Percentiles rank a stretch among this genome's conserved stretches.
Evolutionary conservation across 1,284 basidiomycete species (phyloP).

Genomic region (Cutaneotrichosporon sp.): DNA sequence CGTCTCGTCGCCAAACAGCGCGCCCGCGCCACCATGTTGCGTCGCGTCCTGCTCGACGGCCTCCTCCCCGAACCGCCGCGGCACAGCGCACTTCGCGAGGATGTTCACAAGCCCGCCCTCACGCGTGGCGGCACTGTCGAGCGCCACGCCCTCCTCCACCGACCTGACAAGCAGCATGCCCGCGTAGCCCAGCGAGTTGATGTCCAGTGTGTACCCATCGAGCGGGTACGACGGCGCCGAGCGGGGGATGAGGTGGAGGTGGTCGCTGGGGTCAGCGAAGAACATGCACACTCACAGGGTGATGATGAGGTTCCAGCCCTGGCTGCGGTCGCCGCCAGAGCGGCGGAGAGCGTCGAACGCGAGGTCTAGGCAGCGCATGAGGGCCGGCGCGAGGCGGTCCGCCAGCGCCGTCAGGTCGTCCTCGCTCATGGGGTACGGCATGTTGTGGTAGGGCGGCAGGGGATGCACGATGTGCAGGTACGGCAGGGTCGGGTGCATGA

Average conservation of each 20-base stretch:
- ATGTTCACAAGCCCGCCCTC: conserved; percentile 35
- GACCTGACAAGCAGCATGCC: conserved; percentile 79
- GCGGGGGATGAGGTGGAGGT: conserved; percentile 76
- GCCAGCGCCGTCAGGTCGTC: conserved; percentile 51
- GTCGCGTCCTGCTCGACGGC: conserved; percentile 31
- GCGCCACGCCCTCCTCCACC: conserved; percentile 66
- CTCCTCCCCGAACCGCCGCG: conserved; percentile 40
- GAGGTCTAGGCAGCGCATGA: conserved; percentile 71
- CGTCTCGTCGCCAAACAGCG: neutral
- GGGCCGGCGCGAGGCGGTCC: conserved; percentile 58
- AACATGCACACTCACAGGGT: conserved; percentile 55
- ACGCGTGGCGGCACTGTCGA: conserved; percentile 43
- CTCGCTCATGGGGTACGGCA: conserved; percentile 53
- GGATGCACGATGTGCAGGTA: conserved; percentile 71
- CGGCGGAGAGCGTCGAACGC: conserved; percentile 60
- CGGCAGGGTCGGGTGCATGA: conserved; percentile 61
- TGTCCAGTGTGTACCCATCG: conserved; percentile 51
- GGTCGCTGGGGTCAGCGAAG: conserved; percentile 53
- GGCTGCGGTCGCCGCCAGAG: conserved; percentile 30
- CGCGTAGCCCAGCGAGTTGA: conserved; percentile 82
- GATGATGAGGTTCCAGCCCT: conserved; percentile 70
- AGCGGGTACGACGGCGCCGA: conserved; percentile 43
- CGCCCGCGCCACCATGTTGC: conserved; percentile 18
- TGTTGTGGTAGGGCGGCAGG: conserved; percentile 48
- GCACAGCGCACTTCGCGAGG: conserved; percentile 38